A percentile compares a stretch with the other conserved stretches of the same genome.
Evolutionary conservation across 2,329 filamentous ascomycete species (phyloP).

Genomic region (Arthrobotrys sphaeroides): DNA sequence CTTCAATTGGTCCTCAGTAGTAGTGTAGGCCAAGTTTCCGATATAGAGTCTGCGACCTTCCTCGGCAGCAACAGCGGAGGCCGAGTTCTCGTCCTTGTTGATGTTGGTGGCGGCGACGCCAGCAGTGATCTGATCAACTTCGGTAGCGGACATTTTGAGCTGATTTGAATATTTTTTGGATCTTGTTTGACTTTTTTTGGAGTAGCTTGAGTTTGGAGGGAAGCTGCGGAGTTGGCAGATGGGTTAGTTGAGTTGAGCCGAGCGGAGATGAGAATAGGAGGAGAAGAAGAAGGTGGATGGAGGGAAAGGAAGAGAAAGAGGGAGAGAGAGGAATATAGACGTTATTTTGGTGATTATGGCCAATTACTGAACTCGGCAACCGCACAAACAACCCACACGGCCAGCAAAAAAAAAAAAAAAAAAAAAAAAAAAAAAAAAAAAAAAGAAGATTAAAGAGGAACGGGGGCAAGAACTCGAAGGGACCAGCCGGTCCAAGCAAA

Average conservation of each 20-base stretch:
- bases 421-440: no score
- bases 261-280: constrained; percentile 20
- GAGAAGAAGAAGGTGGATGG: not conserved
- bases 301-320: not conserved
- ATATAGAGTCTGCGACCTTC: constrained; percentile 99
- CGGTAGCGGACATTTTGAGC: constrained; percentile 56
- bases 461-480: not conserved
- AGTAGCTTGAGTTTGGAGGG: constrained; percentile 39
- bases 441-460: not conserved
- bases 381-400: no score
- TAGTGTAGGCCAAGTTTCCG: constrained; percentile 99
- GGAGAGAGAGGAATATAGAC: not conserved
- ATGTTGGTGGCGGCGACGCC: constrained; percentile 56
- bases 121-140: constrained; percentile 55
- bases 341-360: not conserved
- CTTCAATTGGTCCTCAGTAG: constrained; percentile 99
- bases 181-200: constrained; percentile 6
- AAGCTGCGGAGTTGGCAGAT: constrained; percentile 44
- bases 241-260: constrained; percentile 26
- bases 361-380: no score
- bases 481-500: not conserved
- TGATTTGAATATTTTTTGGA: constrained; percentile 47
- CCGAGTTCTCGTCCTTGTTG: constrained; percentile 80
- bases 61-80: constrained; percentile 94
- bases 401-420: no score